Percentiles rank a stretch among this genome's conserved stretches.
phyloP scores from a whole-genome alignment of 1,139 yeast species.

The Blastobotrys raffinosifermentans region DNA sequence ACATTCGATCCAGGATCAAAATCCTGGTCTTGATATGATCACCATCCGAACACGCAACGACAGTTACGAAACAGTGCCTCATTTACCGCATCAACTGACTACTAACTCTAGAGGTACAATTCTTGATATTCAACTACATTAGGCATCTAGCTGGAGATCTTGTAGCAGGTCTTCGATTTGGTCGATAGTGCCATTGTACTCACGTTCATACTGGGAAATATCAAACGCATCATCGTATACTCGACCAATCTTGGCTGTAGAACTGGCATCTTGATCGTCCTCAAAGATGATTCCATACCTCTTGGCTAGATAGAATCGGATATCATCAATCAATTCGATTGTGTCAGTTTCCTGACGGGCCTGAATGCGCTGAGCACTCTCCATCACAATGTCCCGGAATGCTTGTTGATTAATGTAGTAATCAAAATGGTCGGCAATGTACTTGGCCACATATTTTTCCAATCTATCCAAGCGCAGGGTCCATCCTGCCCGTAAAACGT shows the following conservation, averaged over 20 bases:
- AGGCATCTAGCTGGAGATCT: conserved; percentile 29
- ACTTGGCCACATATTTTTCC: conserved; percentile 56
- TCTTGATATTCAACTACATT: too few species aligned
- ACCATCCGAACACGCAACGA: too few species aligned
- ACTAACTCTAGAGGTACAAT: too few species aligned
- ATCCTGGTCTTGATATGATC: too few species aligned
- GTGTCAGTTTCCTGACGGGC: conserved; percentile 70
- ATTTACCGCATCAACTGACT: too few species aligned
- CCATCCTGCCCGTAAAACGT: conserved; percentile 63
- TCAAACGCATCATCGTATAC: conserved; percentile 12
- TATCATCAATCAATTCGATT: conserved; percentile 72
- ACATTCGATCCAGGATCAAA: too few species aligned
- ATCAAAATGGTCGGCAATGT: conserved; percentile 48
- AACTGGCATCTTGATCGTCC: conserved; percentile 14
- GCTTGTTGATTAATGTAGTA: conserved; percentile 35
- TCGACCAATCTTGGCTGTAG: conserved; percentile 8
- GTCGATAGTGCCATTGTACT: conserved; percentile 36
- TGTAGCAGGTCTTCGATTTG: conserved; percentile 42
- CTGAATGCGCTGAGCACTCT: conserved; percentile 54
- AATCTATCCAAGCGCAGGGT: conserved; percentile 56
- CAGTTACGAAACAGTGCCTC: too few species aligned
- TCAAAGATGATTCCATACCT: conserved; percentile 36
- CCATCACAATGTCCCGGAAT: conserved; percentile 38
- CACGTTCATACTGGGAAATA: conserved; percentile 17
- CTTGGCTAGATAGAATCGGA: conserved; percentile 55